Percentiles rank a stretch among this genome's conserved stretches.
Conservation (phyloP, 2,329 filamentous ascomycete genomes). For the Fusarium pininemorale region DNA sequence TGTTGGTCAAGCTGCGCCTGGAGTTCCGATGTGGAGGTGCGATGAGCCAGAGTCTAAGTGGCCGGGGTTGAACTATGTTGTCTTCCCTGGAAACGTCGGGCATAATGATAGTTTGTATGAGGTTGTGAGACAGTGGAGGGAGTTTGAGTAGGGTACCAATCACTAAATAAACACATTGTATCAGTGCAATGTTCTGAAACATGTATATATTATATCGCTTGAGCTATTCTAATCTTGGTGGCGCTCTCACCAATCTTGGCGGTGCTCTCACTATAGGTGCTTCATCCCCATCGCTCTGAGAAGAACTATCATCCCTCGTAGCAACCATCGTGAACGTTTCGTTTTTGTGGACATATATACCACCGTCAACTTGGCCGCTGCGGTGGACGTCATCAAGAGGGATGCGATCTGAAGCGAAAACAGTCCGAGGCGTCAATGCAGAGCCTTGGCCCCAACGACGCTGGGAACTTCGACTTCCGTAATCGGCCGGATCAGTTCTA, state of each 20-base stretch:
- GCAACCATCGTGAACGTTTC: slow-evolving; percentile 4
- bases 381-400: slow-evolving; percentile 4
- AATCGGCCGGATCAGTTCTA: not conserved
- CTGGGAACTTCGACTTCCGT: not conserved
- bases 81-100: slow-evolving; percentile 17
- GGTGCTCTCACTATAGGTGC: not conserved
- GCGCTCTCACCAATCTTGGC: not conserved
- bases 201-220: no score
- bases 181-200: not conserved
- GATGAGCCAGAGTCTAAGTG: slow-evolving; percentile 62
- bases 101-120: slow-evolving; percentile 10
- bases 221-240: not conserved
- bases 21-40: slow-evolving; percentile 68
- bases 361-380: not conserved
- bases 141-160: not conserved
- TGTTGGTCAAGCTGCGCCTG: slow-evolving; percentile 65
- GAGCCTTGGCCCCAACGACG: slow-evolving; percentile 5
- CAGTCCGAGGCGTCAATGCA: not conserved
- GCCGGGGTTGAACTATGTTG: slow-evolving; percentile 21
- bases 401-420: slow-evolving; percentile 1
- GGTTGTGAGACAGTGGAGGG: slow-evolving; percentile 9
- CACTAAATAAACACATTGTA: no score
- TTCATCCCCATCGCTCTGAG: slow-evolving; percentile 9
- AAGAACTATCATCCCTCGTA: not conserved
- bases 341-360: slow-evolving; percentile 24